phyloP scores from a whole-genome alignment of 345 rosid species.

The Brassica juncea region DNA sequence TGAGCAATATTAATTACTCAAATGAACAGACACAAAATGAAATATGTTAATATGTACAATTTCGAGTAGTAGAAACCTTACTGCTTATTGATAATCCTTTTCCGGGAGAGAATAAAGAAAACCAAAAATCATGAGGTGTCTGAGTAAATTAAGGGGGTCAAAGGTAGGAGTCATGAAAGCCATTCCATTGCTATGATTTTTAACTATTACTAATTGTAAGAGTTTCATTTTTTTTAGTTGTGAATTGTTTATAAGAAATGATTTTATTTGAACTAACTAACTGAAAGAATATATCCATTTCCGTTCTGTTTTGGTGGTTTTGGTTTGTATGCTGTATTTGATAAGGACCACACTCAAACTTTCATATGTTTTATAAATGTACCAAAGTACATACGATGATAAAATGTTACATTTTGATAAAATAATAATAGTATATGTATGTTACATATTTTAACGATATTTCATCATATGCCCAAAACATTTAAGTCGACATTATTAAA shows the following conservation, averaged over 20 bases:
- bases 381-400: too few relatives aligned
- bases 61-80: not conserved
- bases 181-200: not conserved
- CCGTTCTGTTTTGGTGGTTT: not conserved
- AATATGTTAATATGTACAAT: not conserved
- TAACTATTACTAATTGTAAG: too few relatives aligned
- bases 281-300: not conserved
- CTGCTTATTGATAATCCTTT: not conserved
- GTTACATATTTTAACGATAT: not conserved
- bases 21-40: not conserved
- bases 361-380: not conserved
- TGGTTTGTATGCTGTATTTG: not conserved
- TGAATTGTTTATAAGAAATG: not conserved
- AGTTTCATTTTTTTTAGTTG: too few relatives aligned
- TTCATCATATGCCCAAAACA: not conserved
- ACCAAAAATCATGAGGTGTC: not conserved
- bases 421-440: too few relatives aligned
- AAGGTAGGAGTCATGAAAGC: not conserved
- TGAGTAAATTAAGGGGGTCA: not conserved
- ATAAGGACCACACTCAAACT: constrained; percentile 6
- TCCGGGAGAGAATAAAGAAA: not conserved
- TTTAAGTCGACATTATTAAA: not conserved
- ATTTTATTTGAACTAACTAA: not conserved
- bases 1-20: not conserved
- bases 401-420: too few relatives aligned